Evolutionary conservation across 495 filamentous ascomycete genomes (phyloP).

Genomic region (Aspergillus egyptiacus): DNA sequence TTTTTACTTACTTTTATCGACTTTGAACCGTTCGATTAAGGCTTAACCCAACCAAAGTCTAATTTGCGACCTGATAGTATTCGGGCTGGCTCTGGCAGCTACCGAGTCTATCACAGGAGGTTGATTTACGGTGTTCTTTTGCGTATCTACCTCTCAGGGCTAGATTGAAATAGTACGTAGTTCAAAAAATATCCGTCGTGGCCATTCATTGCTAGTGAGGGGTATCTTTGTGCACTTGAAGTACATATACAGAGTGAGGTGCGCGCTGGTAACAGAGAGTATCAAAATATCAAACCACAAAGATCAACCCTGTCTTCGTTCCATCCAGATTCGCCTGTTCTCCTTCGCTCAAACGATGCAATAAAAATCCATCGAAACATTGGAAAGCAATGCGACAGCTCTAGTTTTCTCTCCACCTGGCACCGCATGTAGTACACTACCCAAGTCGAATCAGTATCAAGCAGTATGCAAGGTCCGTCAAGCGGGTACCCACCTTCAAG

Average conservation of each 20-base stretch:
- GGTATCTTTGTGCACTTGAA: slow-evolving; percentile 3
- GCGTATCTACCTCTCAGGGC: too few relatives aligned
- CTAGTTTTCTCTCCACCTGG: slow-evolving; percentile 44
- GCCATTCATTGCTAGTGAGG: too few relatives aligned
- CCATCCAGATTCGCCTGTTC: slow-evolving; percentile 1
- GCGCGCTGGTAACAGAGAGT: background rate
- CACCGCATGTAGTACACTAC: slow-evolving; percentile 41
- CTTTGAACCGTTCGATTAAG: slow-evolving; percentile 5
- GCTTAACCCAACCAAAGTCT: background rate
- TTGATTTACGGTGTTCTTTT: too few relatives aligned
- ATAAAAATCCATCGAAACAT: background rate
- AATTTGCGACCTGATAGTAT: background rate
- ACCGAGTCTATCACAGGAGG: slow-evolving; percentile 9
- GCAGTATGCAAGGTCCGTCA: slow-evolving; percentile 18
- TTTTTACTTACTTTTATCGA: slow-evolving; percentile 1
- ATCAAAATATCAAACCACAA: background rate
- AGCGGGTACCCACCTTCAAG: slow-evolving; percentile 60
- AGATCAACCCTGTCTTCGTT: background rate
- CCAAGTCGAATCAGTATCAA: slow-evolving; percentile 24
- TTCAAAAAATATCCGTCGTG: too few relatives aligned
- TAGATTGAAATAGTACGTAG: background rate
- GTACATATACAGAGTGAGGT: too few relatives aligned
- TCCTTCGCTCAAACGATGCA: slow-evolving; percentile 8
- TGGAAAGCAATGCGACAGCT: background rate
- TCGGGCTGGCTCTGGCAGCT: background rate